Evolutionary conservation across 345 rosid genomes (phyloP).

Genomic region (Eucalyptus curtisii): DNA sequence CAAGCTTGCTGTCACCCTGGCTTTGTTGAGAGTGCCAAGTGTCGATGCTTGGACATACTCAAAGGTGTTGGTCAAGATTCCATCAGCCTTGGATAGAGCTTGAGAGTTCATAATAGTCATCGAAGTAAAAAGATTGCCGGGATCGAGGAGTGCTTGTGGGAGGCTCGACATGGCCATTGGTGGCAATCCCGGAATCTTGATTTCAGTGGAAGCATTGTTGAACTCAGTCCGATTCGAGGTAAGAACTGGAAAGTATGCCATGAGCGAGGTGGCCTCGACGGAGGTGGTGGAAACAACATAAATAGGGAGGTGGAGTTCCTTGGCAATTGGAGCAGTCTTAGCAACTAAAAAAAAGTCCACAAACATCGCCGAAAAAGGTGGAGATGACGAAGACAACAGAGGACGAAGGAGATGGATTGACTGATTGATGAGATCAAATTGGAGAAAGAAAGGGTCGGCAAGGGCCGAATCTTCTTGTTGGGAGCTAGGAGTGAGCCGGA

Average conservation of each 20-base stretch:
- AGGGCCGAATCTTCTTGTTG: neutral
- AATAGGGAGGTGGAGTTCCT: conserved; percentile 4
- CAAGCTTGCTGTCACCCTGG: neutral
- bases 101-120: neutral
- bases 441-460: conserved; percentile 21
- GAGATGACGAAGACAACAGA: conserved; percentile 5
- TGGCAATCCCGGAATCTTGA: neutral
- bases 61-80: conserved; percentile 19
- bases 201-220: neutral
- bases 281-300: conserved; percentile 14
- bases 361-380: conserved; percentile 7
- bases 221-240: neutral
- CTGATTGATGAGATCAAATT: conserved; percentile 13
- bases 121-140: neutral
- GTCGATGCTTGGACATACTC: conserved; percentile 13
- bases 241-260: neutral
- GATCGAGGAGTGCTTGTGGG: conserved; percentile 8
- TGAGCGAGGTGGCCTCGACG: conserved; percentile 3
- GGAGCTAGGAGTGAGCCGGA: conserved; percentile 3
- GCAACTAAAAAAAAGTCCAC: conserved; percentile 8
- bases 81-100: conserved; percentile 1
- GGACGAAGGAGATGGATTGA: conserved; percentile 18
- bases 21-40: neutral
- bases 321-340: neutral
- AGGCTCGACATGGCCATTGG: conserved; percentile 18